Conservation (phyloP, 2,329 filamentous ascomycete genomes). For the Thelonectria blattea region DNA sequence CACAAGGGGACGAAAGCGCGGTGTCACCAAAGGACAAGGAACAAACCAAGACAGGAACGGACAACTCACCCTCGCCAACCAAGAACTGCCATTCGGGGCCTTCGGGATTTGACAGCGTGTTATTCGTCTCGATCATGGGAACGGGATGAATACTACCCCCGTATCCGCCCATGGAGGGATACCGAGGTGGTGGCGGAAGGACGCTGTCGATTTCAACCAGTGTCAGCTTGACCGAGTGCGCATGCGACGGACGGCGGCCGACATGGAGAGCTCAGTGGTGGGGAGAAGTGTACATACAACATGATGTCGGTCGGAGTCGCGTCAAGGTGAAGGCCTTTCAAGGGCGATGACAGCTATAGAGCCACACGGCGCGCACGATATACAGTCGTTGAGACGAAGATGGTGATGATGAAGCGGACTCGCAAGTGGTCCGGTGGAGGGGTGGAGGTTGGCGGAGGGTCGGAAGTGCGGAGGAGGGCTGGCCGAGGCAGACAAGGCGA, state of each 20-base stretch:
- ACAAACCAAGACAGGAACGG: neutral
- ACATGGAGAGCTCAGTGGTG: neutral
- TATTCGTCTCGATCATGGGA: slow-evolving; percentile 92
- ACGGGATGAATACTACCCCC: slow-evolving; percentile 71
- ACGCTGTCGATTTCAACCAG: slow-evolving; percentile 60
- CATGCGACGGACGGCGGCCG: slow-evolving; percentile 17
- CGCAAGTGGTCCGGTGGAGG: slow-evolving; percentile 10
- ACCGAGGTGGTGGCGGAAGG: slow-evolving; percentile 84
- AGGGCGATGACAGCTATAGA: neutral
- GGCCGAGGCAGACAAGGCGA: slow-evolving; percentile 14
- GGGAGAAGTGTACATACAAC: slow-evolving; percentile 33
- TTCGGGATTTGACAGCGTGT: slow-evolving; percentile 79
- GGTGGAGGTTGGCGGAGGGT: slow-evolving; percentile 18
- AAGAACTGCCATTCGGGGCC: slow-evolving; percentile 88
- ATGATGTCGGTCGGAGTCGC: slow-evolving; percentile 24
- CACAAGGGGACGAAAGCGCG: neutral
- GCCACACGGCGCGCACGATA: neutral
- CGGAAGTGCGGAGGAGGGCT: slow-evolving; percentile 18
- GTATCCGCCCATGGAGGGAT: slow-evolving; percentile 75
- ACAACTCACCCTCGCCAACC: slow-evolving; percentile 79
- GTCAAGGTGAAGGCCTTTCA: slow-evolving; percentile 4
- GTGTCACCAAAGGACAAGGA: slow-evolving; percentile 10
- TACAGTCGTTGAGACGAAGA: neutral
- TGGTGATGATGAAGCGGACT: slow-evolving; percentile 2
- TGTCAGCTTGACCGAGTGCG: slow-evolving; percentile 27